Conservation (phyloP, 169 alveolate genomes). For the Eimeria praecox region DNA sequence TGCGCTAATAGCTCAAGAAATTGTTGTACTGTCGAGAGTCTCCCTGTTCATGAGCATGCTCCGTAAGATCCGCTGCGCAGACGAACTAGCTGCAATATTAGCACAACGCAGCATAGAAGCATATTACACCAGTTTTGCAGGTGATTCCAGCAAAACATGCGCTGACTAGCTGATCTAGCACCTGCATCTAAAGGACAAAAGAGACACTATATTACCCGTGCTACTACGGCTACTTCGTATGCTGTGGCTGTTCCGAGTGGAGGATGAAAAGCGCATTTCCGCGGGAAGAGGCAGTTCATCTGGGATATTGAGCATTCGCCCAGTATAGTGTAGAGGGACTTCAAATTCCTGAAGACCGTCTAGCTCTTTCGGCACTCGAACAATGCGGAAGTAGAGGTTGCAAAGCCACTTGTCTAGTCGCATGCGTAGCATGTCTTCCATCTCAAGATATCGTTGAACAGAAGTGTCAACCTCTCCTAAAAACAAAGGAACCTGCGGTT, state of each 20-base stretch:
- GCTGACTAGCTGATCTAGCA: not conserved
- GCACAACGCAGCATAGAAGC: constrained; percentile 23
- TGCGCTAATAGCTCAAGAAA: not conserved
- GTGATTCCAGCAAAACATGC: not conserved
- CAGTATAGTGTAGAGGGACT: constrained; percentile 79
- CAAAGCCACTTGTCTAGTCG: constrained; percentile 89
- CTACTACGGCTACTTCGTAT: constrained; percentile 46
- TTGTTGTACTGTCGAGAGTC: constrained; percentile 20
- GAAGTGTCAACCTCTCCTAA: constrained; percentile 84
- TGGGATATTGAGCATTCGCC: constrained; percentile 69
- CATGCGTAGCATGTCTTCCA: constrained; percentile 84
- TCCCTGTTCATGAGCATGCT: constrained; percentile 28
- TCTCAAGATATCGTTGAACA: constrained; percentile 84
- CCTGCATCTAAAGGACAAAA: not conserved
- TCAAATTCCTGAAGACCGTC: constrained; percentile 81
- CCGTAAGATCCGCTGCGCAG: constrained; percentile 54
- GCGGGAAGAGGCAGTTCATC: constrained; percentile 46
- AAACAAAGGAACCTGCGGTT: constrained; percentile 72
- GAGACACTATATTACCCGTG: constrained; percentile 15
- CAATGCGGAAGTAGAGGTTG: constrained; percentile 86
- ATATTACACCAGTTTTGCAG: not conserved
- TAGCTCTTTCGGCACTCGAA: constrained; percentile 79
- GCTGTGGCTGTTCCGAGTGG: constrained; percentile 61
- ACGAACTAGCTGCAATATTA: constrained; percentile 26
- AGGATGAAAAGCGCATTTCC: not conserved